Conservation (phyloP, 1,284 basidiomycete genomes). For the Marasmius fiardii region DNA sequence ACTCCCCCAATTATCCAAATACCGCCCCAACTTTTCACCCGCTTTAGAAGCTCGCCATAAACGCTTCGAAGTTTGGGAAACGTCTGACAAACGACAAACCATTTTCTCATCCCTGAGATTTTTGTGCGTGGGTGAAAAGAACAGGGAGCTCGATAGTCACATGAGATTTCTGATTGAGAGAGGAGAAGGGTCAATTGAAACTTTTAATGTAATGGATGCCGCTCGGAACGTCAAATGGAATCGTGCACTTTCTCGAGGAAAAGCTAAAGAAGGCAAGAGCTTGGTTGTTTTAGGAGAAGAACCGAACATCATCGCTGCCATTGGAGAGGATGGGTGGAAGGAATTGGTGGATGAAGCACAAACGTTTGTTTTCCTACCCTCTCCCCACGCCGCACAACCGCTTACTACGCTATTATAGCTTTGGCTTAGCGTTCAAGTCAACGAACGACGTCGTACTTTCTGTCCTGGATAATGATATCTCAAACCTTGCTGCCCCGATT, state of each 20-base stretch:
- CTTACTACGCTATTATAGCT: conserved; percentile 24
- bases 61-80: conserved; percentile 56
- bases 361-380: conserved; percentile 44
- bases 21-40: conserved; percentile 52
- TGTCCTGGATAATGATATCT: conserved; percentile 37
- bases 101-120: conserved; percentile 53
- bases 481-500: conserved; percentile 21
- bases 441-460: conserved; percentile 37
- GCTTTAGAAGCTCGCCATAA: conserved; percentile 45
- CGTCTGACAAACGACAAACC: conserved; percentile 53
- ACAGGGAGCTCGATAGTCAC: conserved; percentile 42
- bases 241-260: conserved; percentile 46
- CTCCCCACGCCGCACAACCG: neutral
- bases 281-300: conserved; percentile 52
- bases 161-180: conserved; percentile 48
- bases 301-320: conserved; percentile 39
- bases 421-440: conserved; percentile 32
- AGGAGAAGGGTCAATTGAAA: conserved; percentile 57
- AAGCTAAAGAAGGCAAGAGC: conserved; percentile 42
- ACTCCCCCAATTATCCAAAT: conserved; percentile 50
- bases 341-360: conserved; percentile 46
- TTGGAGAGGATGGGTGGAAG: conserved; percentile 51
- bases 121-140: conserved; percentile 54
- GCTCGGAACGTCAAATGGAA: conserved; percentile 42
- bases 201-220: conserved; percentile 45